Evolutionary conservation across 2,329 filamentous ascomycete species (phyloP).

Genomic region (Trichoderma brevicompactum): DNA sequence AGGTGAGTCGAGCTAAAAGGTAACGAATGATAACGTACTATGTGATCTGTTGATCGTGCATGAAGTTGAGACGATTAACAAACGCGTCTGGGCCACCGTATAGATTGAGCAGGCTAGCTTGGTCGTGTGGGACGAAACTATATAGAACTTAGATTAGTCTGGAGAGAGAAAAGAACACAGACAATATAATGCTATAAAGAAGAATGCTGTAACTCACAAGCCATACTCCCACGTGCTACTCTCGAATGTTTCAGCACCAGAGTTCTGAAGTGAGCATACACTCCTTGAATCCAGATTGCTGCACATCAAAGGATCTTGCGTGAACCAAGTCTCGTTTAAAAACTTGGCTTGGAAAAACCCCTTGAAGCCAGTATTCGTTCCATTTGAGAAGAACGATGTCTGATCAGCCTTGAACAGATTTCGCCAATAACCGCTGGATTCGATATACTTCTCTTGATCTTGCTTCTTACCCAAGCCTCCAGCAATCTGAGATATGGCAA

Average conservation of each 20-base stretch:
- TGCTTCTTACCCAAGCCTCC: conserved; percentile 56
- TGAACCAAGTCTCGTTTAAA: conserved; percentile 69
- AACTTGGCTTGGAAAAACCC: conserved; percentile 74
- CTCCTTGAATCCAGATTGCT: conserved; percentile 57
- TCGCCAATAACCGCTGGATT: conserved; percentile 66
- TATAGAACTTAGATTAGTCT: not conserved
- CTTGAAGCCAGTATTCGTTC: conserved; percentile 64
- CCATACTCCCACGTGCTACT: conserved; percentile 74
- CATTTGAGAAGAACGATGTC: conserved; percentile 56
- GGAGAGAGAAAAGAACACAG: too few relatives aligned
- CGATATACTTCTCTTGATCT: conserved; percentile 64
- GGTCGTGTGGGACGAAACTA: conserved; percentile 59
- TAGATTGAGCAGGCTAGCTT: conserved; percentile 56
- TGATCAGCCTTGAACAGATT: conserved; percentile 68
- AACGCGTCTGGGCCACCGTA: conserved; percentile 65
- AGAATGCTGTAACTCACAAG: conserved; percentile 53
- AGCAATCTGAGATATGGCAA: conserved; percentile 67
- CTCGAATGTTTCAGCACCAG: conserved; percentile 72
- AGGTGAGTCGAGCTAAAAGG: not conserved
- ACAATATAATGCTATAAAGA: not conserved
- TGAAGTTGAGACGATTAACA: conserved; percentile 62
- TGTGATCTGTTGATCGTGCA: conserved; percentile 64
- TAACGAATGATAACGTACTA: not conserved
- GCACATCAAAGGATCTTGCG: conserved; percentile 70
- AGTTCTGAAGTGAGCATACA: conserved; percentile 63